phyloP scores from a whole-genome alignment of 768 basidiomycete species.

The Grammothele lineata region DNA sequence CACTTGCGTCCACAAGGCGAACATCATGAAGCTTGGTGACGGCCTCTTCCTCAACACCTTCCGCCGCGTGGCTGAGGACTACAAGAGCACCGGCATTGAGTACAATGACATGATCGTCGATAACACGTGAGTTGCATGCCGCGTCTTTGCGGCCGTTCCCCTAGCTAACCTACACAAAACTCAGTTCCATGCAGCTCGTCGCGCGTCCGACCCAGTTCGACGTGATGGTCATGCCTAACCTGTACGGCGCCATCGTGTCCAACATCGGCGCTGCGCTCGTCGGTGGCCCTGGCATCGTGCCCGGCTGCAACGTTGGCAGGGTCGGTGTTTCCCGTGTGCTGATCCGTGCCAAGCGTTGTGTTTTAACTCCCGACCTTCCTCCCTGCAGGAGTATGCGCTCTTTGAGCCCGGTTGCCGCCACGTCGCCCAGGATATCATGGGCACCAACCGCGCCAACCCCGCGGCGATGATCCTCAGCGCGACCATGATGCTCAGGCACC shows the following conservation, averaged over 20 bases:
- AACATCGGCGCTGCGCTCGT: constrained; percentile 99
- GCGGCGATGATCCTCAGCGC: constrained; percentile 96
- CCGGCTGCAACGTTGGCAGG: constrained; percentile 95
- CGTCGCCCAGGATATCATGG: constrained; percentile 94
- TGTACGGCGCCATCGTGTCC: constrained; percentile 95
- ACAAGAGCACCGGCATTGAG: constrained; percentile 86
- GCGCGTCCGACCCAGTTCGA: constrained; percentile 95
- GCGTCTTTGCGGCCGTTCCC: background rate
- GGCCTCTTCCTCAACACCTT: constrained; percentile 99
- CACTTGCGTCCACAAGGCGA: constrained; percentile 99
- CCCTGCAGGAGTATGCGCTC: constrained; percentile 81
- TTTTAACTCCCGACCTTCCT: constrained; percentile 12
- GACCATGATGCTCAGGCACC: constrained; percentile 96
- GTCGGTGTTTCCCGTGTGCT: constrained; percentile 38
- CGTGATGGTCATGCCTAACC: constrained; percentile 98
- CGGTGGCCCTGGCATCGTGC: constrained; percentile 96
- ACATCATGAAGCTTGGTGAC: constrained; percentile 99
- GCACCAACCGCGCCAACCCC: constrained; percentile 93
- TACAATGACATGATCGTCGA: constrained; percentile 99
- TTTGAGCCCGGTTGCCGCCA: constrained; percentile 99
- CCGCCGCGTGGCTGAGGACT: constrained; percentile 94
- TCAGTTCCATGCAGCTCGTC: constrained; percentile 96
- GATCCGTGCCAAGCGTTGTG: background rate
- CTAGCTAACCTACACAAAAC: constrained; percentile 1
- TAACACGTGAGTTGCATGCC: constrained; percentile 67